Conservation (phyloP, 106 monocot genomes). For the Vanilla planifolia region DNA sequence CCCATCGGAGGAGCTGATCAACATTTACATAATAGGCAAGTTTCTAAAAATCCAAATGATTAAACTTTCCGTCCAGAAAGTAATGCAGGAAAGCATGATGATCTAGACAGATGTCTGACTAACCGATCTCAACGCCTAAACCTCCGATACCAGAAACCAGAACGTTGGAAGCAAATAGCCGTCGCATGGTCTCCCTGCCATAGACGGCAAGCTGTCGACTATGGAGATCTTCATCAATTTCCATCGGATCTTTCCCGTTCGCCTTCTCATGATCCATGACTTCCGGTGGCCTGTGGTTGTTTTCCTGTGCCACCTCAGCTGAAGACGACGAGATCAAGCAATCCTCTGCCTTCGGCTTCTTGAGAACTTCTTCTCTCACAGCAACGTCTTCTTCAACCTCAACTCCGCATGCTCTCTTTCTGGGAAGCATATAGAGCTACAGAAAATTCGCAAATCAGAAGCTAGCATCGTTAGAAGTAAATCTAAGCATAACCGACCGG, state of each 20-base stretch:
- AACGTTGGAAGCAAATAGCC: constrained; percentile 61
- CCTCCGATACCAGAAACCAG: constrained; percentile 68
- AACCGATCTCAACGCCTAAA: constrained; percentile 82
- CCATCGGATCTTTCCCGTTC: constrained; percentile 20
- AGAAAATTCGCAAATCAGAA: constrained; percentile 16
- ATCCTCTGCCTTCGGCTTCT: constrained; percentile 26
- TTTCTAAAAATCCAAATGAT: neutral
- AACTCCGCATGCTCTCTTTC: constrained; percentile 36
- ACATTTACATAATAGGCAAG: neutral
- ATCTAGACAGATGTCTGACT: neutral
- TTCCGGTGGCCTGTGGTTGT: constrained; percentile 13
- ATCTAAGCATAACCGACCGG: constrained; percentile 14
- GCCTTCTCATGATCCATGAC: constrained; percentile 28
- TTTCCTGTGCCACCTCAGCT: constrained; percentile 11
- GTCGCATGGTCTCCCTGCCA: constrained; percentile 75
- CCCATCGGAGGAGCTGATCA: no score
- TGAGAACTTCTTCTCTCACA: constrained; percentile 13
- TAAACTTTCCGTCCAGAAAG: neutral
- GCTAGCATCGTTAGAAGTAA: constrained; percentile 5
- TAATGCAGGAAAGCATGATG: neutral
- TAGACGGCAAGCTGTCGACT: constrained; percentile 87
- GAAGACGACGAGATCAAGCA: constrained; percentile 28
- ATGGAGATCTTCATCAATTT: constrained; percentile 86
- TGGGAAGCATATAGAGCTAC: constrained; percentile 72
- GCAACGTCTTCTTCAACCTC: constrained; percentile 17